Base-by-base conservation (phyloP, 2,329 filamentous ascomycete species). In the Torrubiellomyces zombiae region DNA sequence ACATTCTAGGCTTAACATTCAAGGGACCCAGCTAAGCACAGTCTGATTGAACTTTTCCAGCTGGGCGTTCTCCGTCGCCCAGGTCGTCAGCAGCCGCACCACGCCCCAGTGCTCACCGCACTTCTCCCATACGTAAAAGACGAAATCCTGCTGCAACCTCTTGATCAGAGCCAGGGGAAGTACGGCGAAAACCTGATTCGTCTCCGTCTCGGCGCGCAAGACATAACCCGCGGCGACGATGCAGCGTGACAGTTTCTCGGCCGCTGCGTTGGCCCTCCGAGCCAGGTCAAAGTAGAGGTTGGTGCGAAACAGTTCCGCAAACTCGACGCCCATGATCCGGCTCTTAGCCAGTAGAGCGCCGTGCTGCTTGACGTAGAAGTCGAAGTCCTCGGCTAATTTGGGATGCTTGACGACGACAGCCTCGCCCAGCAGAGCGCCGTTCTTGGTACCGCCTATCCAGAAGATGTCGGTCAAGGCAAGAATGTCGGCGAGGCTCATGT, bases 401-500 rank as follows among this genome's bases (percentile, higher is more conserved):
- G 38, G 21, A 15, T 56, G 44, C 24, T 59, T 59, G 14, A 63
- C 54, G 0, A 64, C 50, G 6, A 64, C 53, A 2, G 59, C 60
- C 30, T 64, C 60, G 2, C 60, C 60, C 4, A 64, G 45, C 4
- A 64, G 34, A 0, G 58, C 58, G 1, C 60, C 60, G 32, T 58
- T 58, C 32, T 64, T 64, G 4, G 60, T 64, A 0, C 60, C 60
- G 3, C 60, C 60, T 18, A 64, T 62, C 60, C 60, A 64, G 42
- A 64, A 64, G 12, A 64, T 58, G 27, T 64, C 60, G 0, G 55
- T 59, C 20, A 60, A 34, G 4, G 58, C 51, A 2, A 60, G 38
- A 5, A 64, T 39, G 26, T 64, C 60, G 0, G 35, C 33, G 5
- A 60, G 42, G 0, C 48, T 51, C 39, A 63, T 37, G 28, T 61